Conservation (phyloP, 2,329 filamentous ascomycete genomes). For the Penicillium crustosum region DNA sequence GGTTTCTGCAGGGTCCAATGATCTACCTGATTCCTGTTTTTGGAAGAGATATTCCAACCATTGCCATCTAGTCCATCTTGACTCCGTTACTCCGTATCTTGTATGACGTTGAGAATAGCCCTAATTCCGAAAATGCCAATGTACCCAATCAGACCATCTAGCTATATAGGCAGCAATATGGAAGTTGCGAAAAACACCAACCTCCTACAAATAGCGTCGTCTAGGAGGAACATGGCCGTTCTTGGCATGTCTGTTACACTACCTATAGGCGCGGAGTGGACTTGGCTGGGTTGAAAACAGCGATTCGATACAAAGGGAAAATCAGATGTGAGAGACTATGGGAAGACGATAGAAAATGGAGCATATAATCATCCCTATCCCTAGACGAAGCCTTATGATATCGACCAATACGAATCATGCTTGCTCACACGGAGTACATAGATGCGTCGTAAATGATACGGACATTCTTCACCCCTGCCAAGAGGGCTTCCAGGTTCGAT, state of each 20-base stretch:
- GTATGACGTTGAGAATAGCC: background rate
- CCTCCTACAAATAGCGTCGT: background rate
- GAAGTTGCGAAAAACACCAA: background rate
- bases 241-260: background rate
- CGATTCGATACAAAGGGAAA: background rate
- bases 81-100: background rate
- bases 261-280: background rate
- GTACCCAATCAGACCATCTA: background rate
- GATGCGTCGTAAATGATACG: background rate
- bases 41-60: background rate
- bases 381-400: background rate
- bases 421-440: background rate
- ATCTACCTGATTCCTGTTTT: background rate
- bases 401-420: background rate
- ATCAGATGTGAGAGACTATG: background rate
- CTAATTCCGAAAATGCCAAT: background rate
- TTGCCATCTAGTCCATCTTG: background rate
- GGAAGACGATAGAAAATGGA: background rate
- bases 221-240: background rate
- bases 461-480: slow-evolving; percentile 5
- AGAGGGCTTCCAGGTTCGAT: background rate
- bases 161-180: background rate
- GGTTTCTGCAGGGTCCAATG: slow-evolving; percentile 6
- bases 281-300: background rate
- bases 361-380: background rate